Evolutionary conservation across 768 basidiomycete species (phyloP), one percentile per base, ranked within the genome.

Genomic region (Agrocybe pediades): DNA sequence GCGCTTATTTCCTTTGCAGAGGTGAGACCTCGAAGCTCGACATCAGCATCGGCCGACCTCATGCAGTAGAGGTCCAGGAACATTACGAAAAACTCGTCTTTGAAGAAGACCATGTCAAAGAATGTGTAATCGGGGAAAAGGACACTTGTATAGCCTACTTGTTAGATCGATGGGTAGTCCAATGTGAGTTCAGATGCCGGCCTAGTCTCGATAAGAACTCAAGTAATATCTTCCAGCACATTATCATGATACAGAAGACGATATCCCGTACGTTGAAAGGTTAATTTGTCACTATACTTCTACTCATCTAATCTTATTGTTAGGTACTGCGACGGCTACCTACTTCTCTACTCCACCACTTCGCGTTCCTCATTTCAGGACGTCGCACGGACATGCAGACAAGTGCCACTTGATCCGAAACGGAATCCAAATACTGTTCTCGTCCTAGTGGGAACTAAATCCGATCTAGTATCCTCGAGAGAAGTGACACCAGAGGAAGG

Each of bases 361-460:
- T 62, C 60, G n/a, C 54, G 66, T 24, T 44, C 55, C 17, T 65
- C 60, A 6, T 68, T 67, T 41, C 59, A 70, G 30, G 59, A 65
- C 19, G 44, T 66, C n/a, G 60, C 63, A 19, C 56, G 58, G 23
- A 60, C 63, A 11, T 65, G 59, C 46, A 54, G 64, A 40, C 61
- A 61, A 53, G 55, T 68, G n/a, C 65, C 59, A 23, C 59, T 60
- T 7, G 51, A 58, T 44, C 46, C 54, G 4, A 60, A 59, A 41
- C 41, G 48, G 20, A 59, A 65, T 19, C 54, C 60, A 3, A 56
- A 55, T 17, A 49, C 55, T 9, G 49, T 60, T 8, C 56, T 64
- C 21, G 57, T 67, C 13, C 61, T 70, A 16, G 62, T 68, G 3
- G 67, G 66, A n/a, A 68, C 62, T 26, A 68, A 66, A 54, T 59